A percentile compares a stretch with the other conserved stretches of the same genome.
These are phyloP conservation scores for Dictyostelium purpureum DNA, from an alignment of 78 protist genomes.

Conservation along the genomic window DNA sequence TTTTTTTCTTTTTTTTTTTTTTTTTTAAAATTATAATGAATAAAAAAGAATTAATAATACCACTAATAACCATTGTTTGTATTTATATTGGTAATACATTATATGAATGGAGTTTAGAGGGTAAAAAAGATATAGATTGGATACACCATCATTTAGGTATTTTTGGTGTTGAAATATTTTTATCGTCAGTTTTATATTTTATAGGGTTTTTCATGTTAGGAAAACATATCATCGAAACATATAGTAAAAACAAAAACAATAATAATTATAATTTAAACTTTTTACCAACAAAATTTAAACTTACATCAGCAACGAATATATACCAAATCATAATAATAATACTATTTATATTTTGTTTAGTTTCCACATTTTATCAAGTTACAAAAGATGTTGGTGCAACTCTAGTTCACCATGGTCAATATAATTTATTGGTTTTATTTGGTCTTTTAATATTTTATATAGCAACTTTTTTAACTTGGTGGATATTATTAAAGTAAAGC, in stretches of 20 bases:
- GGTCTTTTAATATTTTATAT: slow-evolving; percentile 17
- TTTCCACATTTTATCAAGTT: slow-evolving; percentile 9
- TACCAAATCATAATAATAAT: not conserved
- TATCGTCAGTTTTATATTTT: slow-evolving; percentile 11
- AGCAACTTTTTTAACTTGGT: slow-evolving; percentile 22
- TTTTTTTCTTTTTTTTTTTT: no score
- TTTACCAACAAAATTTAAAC: no score
- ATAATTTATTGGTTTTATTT: slow-evolving; percentile 26
- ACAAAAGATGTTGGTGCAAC: slow-evolving; percentile 47
- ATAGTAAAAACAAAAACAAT: not conserved
- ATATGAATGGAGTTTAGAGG: slow-evolving; percentile 61
- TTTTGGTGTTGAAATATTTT: slow-evolving; percentile 45
- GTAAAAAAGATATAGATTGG: slow-evolving; percentile 69
- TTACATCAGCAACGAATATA: no score
- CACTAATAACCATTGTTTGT: not conserved
- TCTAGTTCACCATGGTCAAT: slow-evolving; percentile 52
- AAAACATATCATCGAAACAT: not conserved
- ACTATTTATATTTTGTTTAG: not conserved
- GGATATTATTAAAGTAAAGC: slow-evolving; percentile 25
- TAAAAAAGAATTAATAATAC: not conserved
- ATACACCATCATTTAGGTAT: slow-evolving; percentile 59
- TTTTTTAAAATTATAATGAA: no score
- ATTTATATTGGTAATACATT: slow-evolving; percentile 35
- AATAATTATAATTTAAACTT: not conserved
- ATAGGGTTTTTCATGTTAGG: slow-evolving; percentile 23